A percentile compares a stretch with the other conserved stretches of the same genome.
phyloP scores from a whole-genome alignment of 495 filamentous ascomycete species.

The Sordaria brevicollis region DNA sequence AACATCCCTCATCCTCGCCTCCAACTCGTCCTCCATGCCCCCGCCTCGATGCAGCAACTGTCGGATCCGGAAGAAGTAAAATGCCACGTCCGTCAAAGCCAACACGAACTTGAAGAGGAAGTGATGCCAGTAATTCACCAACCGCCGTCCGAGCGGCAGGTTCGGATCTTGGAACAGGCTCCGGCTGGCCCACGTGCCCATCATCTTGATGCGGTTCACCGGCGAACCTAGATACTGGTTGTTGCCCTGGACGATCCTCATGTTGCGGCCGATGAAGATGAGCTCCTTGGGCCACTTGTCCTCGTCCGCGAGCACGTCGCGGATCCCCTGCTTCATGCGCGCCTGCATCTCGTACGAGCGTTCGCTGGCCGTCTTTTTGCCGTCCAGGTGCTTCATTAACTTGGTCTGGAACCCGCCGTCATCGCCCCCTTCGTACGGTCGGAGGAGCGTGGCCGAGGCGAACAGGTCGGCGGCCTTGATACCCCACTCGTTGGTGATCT shows the following conservation, averaged over 20 bases:
- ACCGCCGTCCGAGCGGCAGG: slow-evolving; percentile 27
- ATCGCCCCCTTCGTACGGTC: slow-evolving; percentile 82
- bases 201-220: slow-evolving; percentile 92
- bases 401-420: slow-evolving; percentile 43
- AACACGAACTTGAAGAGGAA: slow-evolving; percentile 70
- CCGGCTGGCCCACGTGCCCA: slow-evolving; percentile 77
- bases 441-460: slow-evolving; percentile 78
- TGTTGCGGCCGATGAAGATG: slow-evolving; percentile 89
- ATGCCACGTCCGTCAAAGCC: slow-evolving; percentile 68
- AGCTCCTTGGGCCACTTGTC: slow-evolving; percentile 88
- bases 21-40: slow-evolving; percentile 92
- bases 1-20: slow-evolving; percentile 72
- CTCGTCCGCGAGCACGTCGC: slow-evolving; percentile 78
- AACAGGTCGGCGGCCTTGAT: slow-evolving; percentile 84
- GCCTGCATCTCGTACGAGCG: slow-evolving; percentile 78
- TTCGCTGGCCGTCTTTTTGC: slow-evolving; percentile 49
- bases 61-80: slow-evolving; percentile 65
- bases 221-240: slow-evolving; percentile 75
- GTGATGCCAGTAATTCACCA: slow-evolving; percentile 55
- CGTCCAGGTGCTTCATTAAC: slow-evolving; percentile 41
- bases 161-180: slow-evolving; percentile 56
- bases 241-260: slow-evolving; percentile 73
- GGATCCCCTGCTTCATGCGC: slow-evolving; percentile 71
- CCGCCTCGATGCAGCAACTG: slow-evolving; percentile 64
- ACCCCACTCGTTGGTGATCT: slow-evolving; percentile 69